Evolutionary conservation across 2,329 filamentous ascomycete genomes (phyloP).

Genomic region (Xylogone sp.): DNA sequence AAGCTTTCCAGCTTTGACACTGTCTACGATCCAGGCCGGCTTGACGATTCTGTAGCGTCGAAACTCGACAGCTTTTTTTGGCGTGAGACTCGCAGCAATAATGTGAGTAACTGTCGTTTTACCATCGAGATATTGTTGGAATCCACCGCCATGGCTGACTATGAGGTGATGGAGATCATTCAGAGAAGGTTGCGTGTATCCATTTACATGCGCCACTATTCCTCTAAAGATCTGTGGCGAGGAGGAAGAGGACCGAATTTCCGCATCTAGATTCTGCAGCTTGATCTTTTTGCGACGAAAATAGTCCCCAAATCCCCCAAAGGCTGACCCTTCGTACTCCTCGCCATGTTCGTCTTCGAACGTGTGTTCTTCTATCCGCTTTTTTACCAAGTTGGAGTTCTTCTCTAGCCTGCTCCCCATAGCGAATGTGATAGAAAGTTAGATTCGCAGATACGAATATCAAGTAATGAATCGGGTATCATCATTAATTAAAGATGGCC

Average conservation of each 20-base stretch:
- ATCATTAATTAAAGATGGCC: background rate
- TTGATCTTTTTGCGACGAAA: conserved; percentile 96
- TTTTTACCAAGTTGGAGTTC: conserved; percentile 59
- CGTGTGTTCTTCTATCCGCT: conserved; percentile 60
- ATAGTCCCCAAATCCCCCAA: conserved; percentile 88
- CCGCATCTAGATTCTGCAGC: conserved; percentile 86
- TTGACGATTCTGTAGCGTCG: conserved; percentile 86
- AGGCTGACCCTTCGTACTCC: conserved; percentile 83
- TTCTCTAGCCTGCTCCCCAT: conserved; percentile 62
- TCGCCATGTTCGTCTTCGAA: conserved; percentile 84
- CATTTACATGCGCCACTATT: conserved; percentile 86
- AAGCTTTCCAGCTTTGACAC: conserved; percentile 73
- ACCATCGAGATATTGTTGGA: conserved; percentile 89
- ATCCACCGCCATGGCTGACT: conserved; percentile 89
- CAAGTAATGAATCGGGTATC: background rate
- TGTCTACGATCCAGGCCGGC: conserved; percentile 91
- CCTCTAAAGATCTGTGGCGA: conserved; percentile 87
- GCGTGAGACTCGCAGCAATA: conserved; percentile 83
- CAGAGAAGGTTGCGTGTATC: conserved; percentile 91
- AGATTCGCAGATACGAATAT: background rate
- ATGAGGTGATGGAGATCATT: conserved; percentile 85
- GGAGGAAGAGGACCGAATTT: conserved; percentile 65
- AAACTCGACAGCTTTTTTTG: conserved; percentile 91
- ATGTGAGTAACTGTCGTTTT: conserved; percentile 97
- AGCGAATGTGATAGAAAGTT: background rate